Percentiles rank a stretch among this genome's conserved stretches.
Evolutionary conservation across 2,329 filamentous ascomycete species (phyloP).

Genomic region (Aspergillus clavatus): DNA sequence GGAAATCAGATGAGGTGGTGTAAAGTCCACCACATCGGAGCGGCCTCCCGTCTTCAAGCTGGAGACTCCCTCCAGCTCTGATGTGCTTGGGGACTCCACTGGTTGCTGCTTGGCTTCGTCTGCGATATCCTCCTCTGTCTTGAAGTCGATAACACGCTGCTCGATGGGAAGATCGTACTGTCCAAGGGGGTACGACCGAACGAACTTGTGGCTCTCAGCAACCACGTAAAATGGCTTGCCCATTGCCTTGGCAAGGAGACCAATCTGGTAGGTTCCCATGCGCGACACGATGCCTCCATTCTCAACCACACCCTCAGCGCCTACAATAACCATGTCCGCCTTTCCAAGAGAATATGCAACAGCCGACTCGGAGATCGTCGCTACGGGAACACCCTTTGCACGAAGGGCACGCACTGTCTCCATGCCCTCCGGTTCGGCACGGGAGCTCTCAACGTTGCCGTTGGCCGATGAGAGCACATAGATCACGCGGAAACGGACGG

Average conservation of each 20-base stretch:
- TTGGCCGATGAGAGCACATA: slow-evolving; percentile 56
- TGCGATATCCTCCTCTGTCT: slow-evolving; percentile 49
- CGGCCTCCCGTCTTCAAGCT: slow-evolving; percentile 22
- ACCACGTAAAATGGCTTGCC: slow-evolving; percentile 84
- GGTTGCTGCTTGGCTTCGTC: slow-evolving; percentile 44
- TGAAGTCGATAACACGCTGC: slow-evolving; percentile 72
- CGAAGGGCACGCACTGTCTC: slow-evolving; percentile 68
- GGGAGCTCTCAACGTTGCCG: slow-evolving; percentile 22
- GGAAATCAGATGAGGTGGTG: slow-evolving; percentile 58
- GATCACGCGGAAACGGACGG: slow-evolving; percentile 74
- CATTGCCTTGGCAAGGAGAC: slow-evolving; percentile 67
- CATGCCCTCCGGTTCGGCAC: slow-evolving; percentile 57
- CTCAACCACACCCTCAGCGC: slow-evolving; percentile 80
- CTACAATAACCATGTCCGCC: slow-evolving; percentile 64
- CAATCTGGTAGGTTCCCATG: slow-evolving; percentile 82
- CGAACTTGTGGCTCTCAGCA: slow-evolving; percentile 95
- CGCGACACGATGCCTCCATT: slow-evolving; percentile 90
- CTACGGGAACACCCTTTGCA: slow-evolving; percentile 71
- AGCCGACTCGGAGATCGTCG: slow-evolving; percentile 70
- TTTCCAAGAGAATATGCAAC: slow-evolving; percentile 74
- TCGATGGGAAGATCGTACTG: slow-evolving; percentile 77
- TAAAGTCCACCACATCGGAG: slow-evolving; percentile 44
- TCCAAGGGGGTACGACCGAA: slow-evolving; percentile 74
- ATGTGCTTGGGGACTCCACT: slow-evolving; percentile 16
- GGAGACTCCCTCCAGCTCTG: slow-evolving; percentile 9